Evolutionary conservation across 1,284 basidiomycete genomes (phyloP), one percentile per base, ranked within the genome.

Genomic region (Melampsora americana): DNA sequence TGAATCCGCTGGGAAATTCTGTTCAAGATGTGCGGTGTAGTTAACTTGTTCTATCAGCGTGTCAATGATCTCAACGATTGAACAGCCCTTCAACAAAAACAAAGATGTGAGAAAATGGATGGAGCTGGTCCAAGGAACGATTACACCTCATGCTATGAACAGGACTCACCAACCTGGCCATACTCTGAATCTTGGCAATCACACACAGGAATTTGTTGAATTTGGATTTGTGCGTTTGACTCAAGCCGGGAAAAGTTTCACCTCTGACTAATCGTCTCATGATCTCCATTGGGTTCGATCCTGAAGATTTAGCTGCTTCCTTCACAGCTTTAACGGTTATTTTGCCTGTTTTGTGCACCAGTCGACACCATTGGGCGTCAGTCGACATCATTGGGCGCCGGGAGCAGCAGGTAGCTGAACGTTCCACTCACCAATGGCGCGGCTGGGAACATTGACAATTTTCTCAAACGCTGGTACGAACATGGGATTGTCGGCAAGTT

Each of bases 361-460:
- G n/a, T 42, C 23, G 53, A 64, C 50, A 77, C 1, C 14, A 44
- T 12, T 44, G 4, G 1, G 14, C 42, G 42, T 44, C 42, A 77
- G 32, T n/a, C 11, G 6, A 56, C 30, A 42, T 50, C 44, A 64
- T 68, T 35, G 18, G 73, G 23, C 32, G 26, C 64, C 16, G 48
- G 28, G 53, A 77, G 18, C 23, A 7, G 28, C 32, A 32, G 5
- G 20, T 44, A 20, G 26, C 44, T 73, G 28, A 65, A 83, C 48
- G 50, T 89, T 90, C 86, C 94, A 94, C 69, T 91, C 90, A n/a
- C 93, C 93, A 44, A 95, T 88, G 0, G 88, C 87, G 61, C 92
- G 85, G 56, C 86, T 85, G 0, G 93, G 93, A 0, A 88, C 86
- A 80, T 94, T 94, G 74, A 93, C 85, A 0, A 90, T 87, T 23